Evolutionary conservation across 345 rosid genomes (phyloP), one percentile per base, ranked within the genome.

Genomic region (Diplotaxis tenuifolia): DNA sequence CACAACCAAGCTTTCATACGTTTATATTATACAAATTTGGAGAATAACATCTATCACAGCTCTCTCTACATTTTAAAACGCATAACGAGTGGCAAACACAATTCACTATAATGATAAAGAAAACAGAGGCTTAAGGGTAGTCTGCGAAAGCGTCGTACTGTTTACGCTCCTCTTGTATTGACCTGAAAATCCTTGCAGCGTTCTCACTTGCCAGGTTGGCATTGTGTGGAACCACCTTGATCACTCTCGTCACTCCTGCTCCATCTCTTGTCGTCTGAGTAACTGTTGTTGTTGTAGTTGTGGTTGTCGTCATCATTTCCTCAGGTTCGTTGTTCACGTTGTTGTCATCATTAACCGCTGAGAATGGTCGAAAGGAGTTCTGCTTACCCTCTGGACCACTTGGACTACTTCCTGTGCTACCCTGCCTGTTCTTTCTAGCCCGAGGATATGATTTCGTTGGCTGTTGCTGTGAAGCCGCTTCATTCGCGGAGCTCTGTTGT

Each of bases 181-280:
- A 94, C 74, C 62, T 86, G 82, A 94, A 94, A 74, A 94, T 94
- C 27, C 98, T 83, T 16, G 92, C 96, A 2, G 81, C 98, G 1
- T 96, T 89, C 71, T 83, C 98, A 6, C 90, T 88, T 6, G 98
- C 95, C 2, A 89, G 81, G 74, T 87, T 85, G 1, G 85, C 79
- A 22, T 89, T 89, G 82, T 86, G 96, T 22, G 97, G 98, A 69
- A 91, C 96, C 28, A 90, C 97, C 69, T 78, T 87, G 65, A 94
- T 91, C 79, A 91, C 96, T 73, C 82, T 81, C 2, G 81, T 65
- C 50, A 81, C 62, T 64, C 75, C 79, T 72, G 81, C 68, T 61
- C 79, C 9, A 67, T 65, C 70, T 82, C 88, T 61, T 69, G 60
- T 9, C 80, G 85, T 80, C 89, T 67, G 73, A 23, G 78, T 75